A percentile compares a stretch with the other conserved stretches of the same genome.
Conservation (phyloP, 2,329 filamentous ascomycete genomes). For the Ilyonectria robusta region DNA sequence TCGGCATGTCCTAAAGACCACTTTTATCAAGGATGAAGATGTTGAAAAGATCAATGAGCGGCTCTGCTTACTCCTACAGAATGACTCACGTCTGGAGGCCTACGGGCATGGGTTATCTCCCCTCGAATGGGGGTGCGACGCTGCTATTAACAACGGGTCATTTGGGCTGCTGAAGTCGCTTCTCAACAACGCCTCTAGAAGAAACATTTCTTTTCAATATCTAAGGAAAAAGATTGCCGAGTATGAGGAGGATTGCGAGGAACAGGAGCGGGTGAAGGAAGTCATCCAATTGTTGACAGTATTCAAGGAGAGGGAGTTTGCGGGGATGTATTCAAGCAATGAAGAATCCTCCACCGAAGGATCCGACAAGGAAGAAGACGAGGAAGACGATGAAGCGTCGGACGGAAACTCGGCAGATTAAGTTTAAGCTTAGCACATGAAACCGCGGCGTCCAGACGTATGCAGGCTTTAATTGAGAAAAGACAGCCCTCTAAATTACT, state of each 20-base stretch:
- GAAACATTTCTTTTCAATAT: conserved; percentile 17
- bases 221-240: background rate
- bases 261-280: background rate
- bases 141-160: background rate
- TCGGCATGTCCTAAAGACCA: background rate
- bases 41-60: background rate
- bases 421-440: background rate
- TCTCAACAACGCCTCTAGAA: background rate
- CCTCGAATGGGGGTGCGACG: conserved; percentile 20
- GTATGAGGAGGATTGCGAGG: background rate
- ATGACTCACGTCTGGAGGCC: conserved; percentile 19
- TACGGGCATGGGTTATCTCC: conserved; percentile 3
- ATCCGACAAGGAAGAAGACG: background rate
- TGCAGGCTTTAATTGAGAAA: too few species aligned
- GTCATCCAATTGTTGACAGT: background rate
- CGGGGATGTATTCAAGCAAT: background rate
- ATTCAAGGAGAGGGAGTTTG: background rate
- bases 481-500: too few species aligned
- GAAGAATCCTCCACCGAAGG: background rate
- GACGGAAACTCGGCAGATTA: too few species aligned
- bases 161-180: conserved; percentile 20
- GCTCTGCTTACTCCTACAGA: conserved; percentile 17
- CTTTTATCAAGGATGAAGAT: background rate
- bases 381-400: too few species aligned
- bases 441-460: too few species aligned